phyloP scores from a whole-genome alignment of 768 basidiomycete species.

The Collybia mongolica region DNA sequence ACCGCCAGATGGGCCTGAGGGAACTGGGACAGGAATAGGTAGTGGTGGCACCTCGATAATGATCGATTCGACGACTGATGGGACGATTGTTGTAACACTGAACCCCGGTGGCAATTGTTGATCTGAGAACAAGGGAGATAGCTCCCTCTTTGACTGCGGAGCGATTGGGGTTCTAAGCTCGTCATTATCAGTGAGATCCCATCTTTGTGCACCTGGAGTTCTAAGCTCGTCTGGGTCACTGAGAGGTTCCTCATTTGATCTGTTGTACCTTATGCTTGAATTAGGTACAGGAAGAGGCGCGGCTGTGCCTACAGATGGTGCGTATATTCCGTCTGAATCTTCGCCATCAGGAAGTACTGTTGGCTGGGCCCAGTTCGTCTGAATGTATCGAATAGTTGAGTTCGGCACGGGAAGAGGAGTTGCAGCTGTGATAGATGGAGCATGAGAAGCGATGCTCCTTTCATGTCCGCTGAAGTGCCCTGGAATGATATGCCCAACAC shows the following conservation, averaged over 20 bases:
- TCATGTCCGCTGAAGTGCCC: background rate
- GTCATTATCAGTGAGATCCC: constrained; percentile 15
- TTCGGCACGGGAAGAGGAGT: constrained; percentile 19
- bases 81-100: background rate
- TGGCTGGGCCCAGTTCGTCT: constrained; percentile 2
- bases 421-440: constrained; percentile 13
- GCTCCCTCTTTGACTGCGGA: constrained; percentile 7
- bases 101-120: constrained; percentile 6
- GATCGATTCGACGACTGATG: background rate
- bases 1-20: too few relatives aligned
- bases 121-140: constrained; percentile 19
- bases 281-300: constrained; percentile 25
- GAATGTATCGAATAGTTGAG: constrained; percentile 12
- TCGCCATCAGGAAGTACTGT: background rate
- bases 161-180: constrained; percentile 20
- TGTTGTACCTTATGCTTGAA: constrained; percentile 12
- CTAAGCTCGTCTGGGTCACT: constrained; percentile 12
- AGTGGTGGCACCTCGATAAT: background rate
- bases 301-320: constrained; percentile 6
- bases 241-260: background rate
- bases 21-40: background rate
- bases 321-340: constrained; percentile 2
- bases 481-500: constrained; percentile 4
- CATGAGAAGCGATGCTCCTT: constrained; percentile 3
- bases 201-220: constrained; percentile 10